These are phyloP conservation scores for Kondoa subrosea DNA, from an alignment of 768 basidiomycete species.

Conservation along the genomic window DNA sequence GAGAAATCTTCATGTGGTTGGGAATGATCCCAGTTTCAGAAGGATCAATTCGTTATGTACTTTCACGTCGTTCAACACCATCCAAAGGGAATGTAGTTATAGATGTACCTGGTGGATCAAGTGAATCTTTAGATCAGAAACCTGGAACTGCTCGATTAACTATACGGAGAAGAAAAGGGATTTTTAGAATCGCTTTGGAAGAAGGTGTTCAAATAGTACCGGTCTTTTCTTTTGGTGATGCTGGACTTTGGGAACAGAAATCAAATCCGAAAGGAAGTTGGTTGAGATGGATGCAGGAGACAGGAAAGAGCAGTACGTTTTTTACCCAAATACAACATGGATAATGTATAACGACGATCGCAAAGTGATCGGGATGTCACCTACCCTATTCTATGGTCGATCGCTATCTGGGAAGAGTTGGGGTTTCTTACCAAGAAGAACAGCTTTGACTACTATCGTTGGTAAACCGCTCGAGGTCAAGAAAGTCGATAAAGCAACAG, in stretches of 20 bases:
- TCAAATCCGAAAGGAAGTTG: neutral
- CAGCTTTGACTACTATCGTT: neutral
- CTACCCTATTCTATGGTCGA: neutral
- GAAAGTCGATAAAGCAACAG: neutral
- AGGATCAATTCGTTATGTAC: neutral
- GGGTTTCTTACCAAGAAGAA: neutral
- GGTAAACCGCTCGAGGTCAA: neutral
- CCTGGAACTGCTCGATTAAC: neutral
- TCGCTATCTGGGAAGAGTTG: neutral
- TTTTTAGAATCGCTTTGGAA: neutral
- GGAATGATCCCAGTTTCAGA: neutral
- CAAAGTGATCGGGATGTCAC: neutral
- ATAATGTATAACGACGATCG: too few species aligned
- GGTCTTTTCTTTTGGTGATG: neutral
- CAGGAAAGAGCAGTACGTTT: neutral
- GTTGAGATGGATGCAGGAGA: neutral
- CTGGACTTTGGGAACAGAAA: neutral
- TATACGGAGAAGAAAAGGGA: neutral
- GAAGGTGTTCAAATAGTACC: neutral
- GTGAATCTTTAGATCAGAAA: neutral
- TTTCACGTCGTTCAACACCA: neutral
- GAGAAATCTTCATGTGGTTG: neutral
- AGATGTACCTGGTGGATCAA: neutral
- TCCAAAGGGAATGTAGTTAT: neutral
- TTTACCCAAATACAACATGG: too few species aligned